These are phyloP conservation scores for Chlorociboria aeruginascens DNA, from an alignment of 495 filamentous ascomycete genomes.

Conservation along the genomic window DNA sequence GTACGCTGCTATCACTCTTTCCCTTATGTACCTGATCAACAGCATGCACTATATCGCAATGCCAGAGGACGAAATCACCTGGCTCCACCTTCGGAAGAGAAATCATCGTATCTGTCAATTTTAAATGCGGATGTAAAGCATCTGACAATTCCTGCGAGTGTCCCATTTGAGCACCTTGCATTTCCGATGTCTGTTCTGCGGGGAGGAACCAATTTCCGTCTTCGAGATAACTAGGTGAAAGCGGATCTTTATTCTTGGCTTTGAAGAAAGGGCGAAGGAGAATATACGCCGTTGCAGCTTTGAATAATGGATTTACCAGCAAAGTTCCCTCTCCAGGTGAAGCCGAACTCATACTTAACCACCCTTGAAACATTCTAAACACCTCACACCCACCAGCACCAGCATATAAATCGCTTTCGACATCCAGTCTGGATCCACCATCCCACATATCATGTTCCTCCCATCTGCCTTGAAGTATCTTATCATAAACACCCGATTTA, in stretches of 20 bases:
- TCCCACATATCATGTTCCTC: constrained; percentile 77
- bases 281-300: constrained; percentile 62
- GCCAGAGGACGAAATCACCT: constrained; percentile 85
- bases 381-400: constrained; percentile 73
- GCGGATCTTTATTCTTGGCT: background rate
- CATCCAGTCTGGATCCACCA: constrained; percentile 51
- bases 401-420: constrained; percentile 68
- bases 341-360: constrained; percentile 67
- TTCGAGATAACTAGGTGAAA: constrained; percentile 29
- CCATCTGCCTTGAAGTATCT: constrained; percentile 66
- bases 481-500: constrained; percentile 50
- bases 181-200: constrained; percentile 27
- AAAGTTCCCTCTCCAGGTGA: constrained; percentile 68
- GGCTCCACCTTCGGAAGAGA: constrained; percentile 64
- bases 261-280: constrained; percentile 77
- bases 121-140: constrained; percentile 63
- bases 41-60: constrained; percentile 76
- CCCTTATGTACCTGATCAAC: constrained; percentile 73
- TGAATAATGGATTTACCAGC: constrained; percentile 66
- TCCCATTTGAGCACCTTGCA: constrained; percentile 69
- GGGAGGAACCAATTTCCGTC: constrained; percentile 39
- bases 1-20: constrained; percentile 56
- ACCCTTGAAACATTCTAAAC: constrained; percentile 83
- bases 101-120: constrained; percentile 63
- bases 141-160: constrained; percentile 68